Evolutionary conservation across 192 early-diverging fungal genomes (phyloP).

Genomic region (Coemansia sp.): DNA sequence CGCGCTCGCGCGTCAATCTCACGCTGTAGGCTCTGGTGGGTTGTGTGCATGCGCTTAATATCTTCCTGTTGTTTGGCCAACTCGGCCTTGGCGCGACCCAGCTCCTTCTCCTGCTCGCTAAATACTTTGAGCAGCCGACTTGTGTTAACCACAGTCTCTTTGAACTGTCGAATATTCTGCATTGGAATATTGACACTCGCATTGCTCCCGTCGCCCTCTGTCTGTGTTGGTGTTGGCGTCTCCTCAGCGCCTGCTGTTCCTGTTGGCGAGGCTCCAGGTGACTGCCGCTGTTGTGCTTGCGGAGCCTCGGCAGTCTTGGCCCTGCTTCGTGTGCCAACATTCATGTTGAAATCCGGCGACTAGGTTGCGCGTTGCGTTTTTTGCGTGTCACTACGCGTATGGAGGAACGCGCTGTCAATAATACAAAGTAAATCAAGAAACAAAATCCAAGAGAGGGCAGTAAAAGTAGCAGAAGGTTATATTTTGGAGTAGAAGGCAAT

Average conservation of each 20-base stretch:
- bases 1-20: slow-evolving; percentile 35
- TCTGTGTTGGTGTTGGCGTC: neutral
- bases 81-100: slow-evolving; percentile 41
- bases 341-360: slow-evolving; percentile 16
- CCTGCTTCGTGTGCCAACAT: slow-evolving; percentile 35
- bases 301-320: slow-evolving; percentile 29
- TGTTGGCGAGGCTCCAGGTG: neutral
- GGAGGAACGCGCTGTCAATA: neutral
- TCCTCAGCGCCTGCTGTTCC: neutral
- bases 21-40: slow-evolving; percentile 33
- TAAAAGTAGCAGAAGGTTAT: neutral
- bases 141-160: slow-evolving; percentile 52
- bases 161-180: slow-evolving; percentile 49
- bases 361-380: slow-evolving; percentile 1
- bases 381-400: slow-evolving; percentile 4
- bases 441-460: neutral
- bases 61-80: slow-evolving; percentile 36
- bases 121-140: slow-evolving; percentile 50
- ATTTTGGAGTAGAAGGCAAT: neutral
- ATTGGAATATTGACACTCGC: slow-evolving; percentile 32
- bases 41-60: slow-evolving; percentile 17
- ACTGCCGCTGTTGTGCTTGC: neutral
- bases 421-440: neutral
- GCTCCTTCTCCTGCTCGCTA: slow-evolving; percentile 51
- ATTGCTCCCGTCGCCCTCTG: slow-evolving; percentile 2